phyloP scores from a whole-genome alignment of 306 rosid genomes.

The Comarum palustre region DNA sequence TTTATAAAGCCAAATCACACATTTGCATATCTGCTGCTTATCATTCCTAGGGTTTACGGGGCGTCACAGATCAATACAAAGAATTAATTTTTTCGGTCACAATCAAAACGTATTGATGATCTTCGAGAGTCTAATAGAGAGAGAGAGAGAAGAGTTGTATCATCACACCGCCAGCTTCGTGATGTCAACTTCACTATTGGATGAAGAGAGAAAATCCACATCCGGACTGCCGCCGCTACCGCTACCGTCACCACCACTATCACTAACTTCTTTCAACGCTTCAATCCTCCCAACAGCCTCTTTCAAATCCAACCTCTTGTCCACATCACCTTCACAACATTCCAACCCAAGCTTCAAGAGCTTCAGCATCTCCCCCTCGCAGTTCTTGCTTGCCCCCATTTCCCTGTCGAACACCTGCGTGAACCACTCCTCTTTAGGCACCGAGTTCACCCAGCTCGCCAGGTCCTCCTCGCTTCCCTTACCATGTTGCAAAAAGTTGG shows the following conservation, averaged over 20 bases:
- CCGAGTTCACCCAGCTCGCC: constrained; percentile 54
- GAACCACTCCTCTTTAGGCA: constrained; percentile 51
- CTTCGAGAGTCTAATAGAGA: background rate
- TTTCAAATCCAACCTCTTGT: constrained; percentile 61
- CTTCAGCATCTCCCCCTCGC: constrained; percentile 56
- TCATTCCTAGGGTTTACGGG: constrained; percentile 1
- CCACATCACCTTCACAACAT: constrained; percentile 68
- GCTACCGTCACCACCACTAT: constrained; percentile 17
- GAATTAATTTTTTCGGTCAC: background rate
- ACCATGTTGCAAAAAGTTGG: constrained; percentile 50
- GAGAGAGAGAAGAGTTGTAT: background rate
- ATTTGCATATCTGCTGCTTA: constrained; percentile 5
- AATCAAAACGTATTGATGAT: constrained; percentile 3
- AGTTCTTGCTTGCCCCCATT: constrained; percentile 33
- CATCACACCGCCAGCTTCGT: constrained; percentile 22
- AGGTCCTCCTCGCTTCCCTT: constrained; percentile 58
- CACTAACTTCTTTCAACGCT: constrained; percentile 50
- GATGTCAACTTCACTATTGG: constrained; percentile 40
- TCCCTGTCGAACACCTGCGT: constrained; percentile 56
- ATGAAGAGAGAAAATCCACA: constrained; percentile 30
- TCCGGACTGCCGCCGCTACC: background rate
- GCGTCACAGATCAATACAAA: background rate
- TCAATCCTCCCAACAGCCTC: constrained; percentile 62
- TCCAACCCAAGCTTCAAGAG: constrained; percentile 61
- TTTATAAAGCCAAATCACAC: constrained; percentile 7